A percentile compares a stretch with the other conserved stretches of the same genome.
phyloP scores from a whole-genome alignment of 2,329 filamentous ascomycete genomes.

The Penicillium frequentans region DNA sequence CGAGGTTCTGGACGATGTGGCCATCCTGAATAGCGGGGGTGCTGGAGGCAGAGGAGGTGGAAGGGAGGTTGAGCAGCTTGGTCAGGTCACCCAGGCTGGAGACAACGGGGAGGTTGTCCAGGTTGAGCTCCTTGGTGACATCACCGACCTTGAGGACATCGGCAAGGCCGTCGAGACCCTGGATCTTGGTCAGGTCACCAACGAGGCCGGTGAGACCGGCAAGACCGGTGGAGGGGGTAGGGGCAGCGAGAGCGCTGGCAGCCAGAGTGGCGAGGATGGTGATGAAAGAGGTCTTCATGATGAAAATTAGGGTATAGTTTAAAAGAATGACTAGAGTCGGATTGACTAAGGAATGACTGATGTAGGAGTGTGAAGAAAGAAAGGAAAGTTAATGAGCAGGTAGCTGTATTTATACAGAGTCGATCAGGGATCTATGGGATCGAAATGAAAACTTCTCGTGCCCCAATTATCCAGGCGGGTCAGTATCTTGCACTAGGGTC shows the following conservation, averaged over 20 bases:
- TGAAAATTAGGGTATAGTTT: conserved; percentile 8
- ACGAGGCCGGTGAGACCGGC: conserved; percentile 6
- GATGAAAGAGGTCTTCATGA: conserved; percentile 16
- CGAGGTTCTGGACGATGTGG: conserved; percentile 31
- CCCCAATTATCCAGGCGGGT: conserved; percentile 10
- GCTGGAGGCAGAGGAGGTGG: conserved; percentile 10
- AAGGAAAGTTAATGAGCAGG: conserved; percentile 7
- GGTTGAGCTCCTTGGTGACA: conserved; percentile 17
- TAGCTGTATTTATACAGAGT: conserved; percentile 15
- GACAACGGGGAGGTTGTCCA: conserved; percentile 17
- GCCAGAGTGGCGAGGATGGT: conserved; percentile 42
- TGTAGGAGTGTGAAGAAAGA: conserved; percentile 1
- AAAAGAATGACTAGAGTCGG: conserved; percentile 20
- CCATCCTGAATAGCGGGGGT: conserved; percentile 20
- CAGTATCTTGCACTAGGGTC: not conserved
- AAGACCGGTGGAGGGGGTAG: not conserved
- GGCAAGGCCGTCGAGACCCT: conserved; percentile 13
- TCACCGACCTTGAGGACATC: conserved; percentile 20
- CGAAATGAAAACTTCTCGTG: not conserved
- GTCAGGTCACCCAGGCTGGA: conserved; percentile 19
- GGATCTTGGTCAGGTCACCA: conserved; percentile 5
- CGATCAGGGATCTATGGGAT: not conserved
- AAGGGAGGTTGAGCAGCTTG: conserved; percentile 14
- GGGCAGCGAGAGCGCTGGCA: conserved; percentile 23
- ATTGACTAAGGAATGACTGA: conserved; percentile 18